Conservation (phyloP, 768 basidiomycete genomes). For the Lactifluus volemus region DNA sequence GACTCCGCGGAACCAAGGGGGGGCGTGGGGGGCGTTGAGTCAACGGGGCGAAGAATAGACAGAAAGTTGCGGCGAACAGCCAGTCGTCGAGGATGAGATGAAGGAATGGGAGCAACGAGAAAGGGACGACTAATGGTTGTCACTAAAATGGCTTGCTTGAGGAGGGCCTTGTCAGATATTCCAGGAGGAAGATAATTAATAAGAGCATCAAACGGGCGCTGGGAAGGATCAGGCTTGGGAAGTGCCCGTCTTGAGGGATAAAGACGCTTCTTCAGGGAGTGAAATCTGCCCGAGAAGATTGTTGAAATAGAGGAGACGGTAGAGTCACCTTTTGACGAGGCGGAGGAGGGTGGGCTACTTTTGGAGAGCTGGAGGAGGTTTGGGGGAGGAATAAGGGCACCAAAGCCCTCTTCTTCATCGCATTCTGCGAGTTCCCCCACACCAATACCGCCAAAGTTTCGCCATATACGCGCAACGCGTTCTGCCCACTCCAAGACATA, state of each 20-base stretch:
- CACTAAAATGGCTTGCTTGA: constrained; percentile 34
- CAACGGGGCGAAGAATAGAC: constrained; percentile 14
- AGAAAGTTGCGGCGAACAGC: background rate
- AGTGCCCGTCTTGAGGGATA: constrained; percentile 9
- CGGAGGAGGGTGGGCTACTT: background rate
- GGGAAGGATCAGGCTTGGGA: constrained; percentile 26
- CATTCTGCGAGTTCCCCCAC: constrained; percentile 22
- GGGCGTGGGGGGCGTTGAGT: constrained; percentile 21
- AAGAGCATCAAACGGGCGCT: constrained; percentile 32
- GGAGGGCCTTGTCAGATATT: constrained; percentile 27
- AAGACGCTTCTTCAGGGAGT: constrained; percentile 2
- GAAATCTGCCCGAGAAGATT: background rate
- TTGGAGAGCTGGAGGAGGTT: constrained; percentile 9
- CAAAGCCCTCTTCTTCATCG: constrained; percentile 24
- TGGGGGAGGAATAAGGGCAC: constrained; percentile 23
- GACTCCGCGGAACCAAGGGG: constrained; percentile 20
- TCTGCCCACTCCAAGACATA: constrained; percentile 34
- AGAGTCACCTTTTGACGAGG: background rate
- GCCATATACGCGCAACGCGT: constrained; percentile 31
- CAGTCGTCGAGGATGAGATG: background rate
- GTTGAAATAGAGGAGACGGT: background rate
- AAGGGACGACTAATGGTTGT: constrained; percentile 33
- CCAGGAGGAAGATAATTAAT: constrained; percentile 30
- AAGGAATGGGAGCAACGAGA: constrained; percentile 22
- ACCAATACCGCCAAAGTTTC: constrained; percentile 26